Percentiles rank a stretch among this genome's conserved stretches.
Evolutionary conservation across 345 rosid genomes (phyloP).

Genomic region (Dovyalis caffra): DNA sequence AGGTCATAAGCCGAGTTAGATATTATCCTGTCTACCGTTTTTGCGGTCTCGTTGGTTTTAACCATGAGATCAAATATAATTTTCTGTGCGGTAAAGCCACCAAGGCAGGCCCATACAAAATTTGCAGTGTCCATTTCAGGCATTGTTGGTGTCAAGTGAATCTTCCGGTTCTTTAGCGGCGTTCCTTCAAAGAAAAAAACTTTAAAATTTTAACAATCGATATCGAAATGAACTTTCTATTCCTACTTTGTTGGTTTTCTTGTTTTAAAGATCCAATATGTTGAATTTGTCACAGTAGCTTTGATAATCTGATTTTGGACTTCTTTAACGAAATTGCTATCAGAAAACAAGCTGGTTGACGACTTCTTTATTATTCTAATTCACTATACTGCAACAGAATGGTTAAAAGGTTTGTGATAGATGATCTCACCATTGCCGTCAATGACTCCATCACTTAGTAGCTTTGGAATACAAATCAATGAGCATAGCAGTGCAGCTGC

Average conservation of each 20-base stretch:
- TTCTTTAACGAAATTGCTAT: background rate
- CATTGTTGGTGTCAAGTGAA: slow-evolving; percentile 22
- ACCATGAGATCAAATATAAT: slow-evolving; percentile 21
- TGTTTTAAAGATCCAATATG: too few species aligned
- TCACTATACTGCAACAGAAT: background rate
- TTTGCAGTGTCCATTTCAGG: slow-evolving; percentile 33
- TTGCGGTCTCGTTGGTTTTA: slow-evolving; percentile 10
- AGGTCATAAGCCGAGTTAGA: slow-evolving; percentile 20
- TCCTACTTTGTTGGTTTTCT: background rate
- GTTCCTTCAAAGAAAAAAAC: slow-evolving; percentile 24
- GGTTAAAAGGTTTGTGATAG: background rate
- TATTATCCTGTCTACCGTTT: slow-evolving; percentile 40
- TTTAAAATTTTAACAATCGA: background rate
- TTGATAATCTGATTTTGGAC: too few species aligned
- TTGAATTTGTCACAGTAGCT: too few species aligned
- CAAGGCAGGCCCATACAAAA: slow-evolving; percentile 38
- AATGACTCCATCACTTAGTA: background rate
- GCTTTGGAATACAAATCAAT: background rate
- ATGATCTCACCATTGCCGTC: background rate
- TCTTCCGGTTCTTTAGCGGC: background rate
- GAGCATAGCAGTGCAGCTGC: background rate
- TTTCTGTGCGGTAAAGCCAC: slow-evolving; percentile 26
- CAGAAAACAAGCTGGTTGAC: background rate
- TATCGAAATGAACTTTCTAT: too few species aligned
- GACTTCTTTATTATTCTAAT: background rate